Evolutionary conservation across 805 yeast genomes (phyloP).

Genomic region (Metschnikowia picachoensis): DNA sequence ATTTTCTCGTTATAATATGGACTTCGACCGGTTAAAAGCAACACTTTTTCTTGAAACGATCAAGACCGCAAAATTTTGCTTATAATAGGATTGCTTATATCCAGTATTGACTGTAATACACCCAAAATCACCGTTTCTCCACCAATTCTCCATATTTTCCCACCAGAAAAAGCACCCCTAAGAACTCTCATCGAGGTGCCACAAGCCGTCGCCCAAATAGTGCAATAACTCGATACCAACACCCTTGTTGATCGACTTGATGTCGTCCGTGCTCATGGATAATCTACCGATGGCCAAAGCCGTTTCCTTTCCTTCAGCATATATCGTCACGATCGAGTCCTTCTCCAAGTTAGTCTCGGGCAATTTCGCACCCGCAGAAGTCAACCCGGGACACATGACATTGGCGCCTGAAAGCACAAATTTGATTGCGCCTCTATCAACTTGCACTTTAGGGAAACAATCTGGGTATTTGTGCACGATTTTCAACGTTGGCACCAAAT

Average conservation of each 20-base stretch:
- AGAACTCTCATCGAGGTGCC: slow-evolving; percentile 50
- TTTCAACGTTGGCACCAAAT: slow-evolving; percentile 69
- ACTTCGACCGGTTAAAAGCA: no score
- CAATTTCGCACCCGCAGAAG: slow-evolving; percentile 76
- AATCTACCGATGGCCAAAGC: slow-evolving; percentile 91
- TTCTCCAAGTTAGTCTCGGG: slow-evolving; percentile 69
- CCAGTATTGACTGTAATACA: neutral
- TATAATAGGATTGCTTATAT: no score
- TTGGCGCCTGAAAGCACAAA: slow-evolving; percentile 95
- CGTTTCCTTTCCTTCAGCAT: slow-evolving; percentile 89
- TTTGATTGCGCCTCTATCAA: slow-evolving; percentile 94
- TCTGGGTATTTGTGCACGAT: slow-evolving; percentile 79
- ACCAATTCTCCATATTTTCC: neutral
- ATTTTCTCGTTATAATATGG: no score
- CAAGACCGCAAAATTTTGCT: no score
- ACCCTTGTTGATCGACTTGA: slow-evolving; percentile 77
- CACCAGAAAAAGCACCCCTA: neutral
- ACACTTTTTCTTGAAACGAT: no score
- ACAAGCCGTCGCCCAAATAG: slow-evolving; percentile 85
- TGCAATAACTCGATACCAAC: slow-evolving; percentile 83
- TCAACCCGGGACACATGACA: slow-evolving; percentile 94
- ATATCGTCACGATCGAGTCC: slow-evolving; percentile 72
- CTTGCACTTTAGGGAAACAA: slow-evolving; percentile 81
- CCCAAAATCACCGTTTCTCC: neutral
- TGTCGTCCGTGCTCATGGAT: slow-evolving; percentile 84